Evolutionary conservation across 2,329 filamentous ascomycete genomes (phyloP).

Genomic region (Raffaelea arxii): DNA sequence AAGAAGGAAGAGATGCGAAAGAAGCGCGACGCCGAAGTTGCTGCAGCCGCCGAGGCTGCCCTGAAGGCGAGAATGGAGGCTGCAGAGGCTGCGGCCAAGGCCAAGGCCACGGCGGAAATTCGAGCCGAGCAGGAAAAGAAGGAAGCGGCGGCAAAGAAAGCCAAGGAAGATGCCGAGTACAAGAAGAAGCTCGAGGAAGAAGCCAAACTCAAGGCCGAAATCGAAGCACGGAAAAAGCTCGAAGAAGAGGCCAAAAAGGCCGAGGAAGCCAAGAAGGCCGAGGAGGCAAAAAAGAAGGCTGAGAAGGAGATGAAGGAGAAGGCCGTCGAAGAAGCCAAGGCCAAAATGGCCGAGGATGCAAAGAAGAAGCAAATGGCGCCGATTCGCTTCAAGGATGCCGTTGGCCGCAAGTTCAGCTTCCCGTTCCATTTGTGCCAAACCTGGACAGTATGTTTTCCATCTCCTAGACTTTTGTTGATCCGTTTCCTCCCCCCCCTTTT

Average conservation of each 20-base stretch:
- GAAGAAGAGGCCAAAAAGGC: constrained; percentile 38
- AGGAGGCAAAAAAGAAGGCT: constrained; percentile 42
- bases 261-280: constrained; percentile 31
- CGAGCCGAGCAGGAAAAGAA: constrained; percentile 26
- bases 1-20: constrained; percentile 27
- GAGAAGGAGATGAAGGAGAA: constrained; percentile 45
- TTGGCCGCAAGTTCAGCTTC: constrained; percentile 87
- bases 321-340: constrained; percentile 35
- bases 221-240: constrained; percentile 32
- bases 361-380: constrained; percentile 56
- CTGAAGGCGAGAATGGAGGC: constrained; percentile 30
- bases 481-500: constrained; percentile 14
- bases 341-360: constrained; percentile 32
- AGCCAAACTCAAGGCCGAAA: constrained; percentile 28
- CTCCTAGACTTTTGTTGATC: neutral
- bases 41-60: constrained; percentile 23
- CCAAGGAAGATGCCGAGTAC: constrained; percentile 26
- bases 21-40: constrained; percentile 38
- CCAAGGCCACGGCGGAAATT: constrained; percentile 27
- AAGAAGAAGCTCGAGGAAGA: constrained; percentile 38
- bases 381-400: constrained; percentile 84
- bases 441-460: constrained; percentile 56
- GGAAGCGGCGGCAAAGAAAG: constrained; percentile 16
- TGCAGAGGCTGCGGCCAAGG: constrained; percentile 33
- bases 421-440: constrained; percentile 78